Evolutionary conservation across 257 asterid genomes (phyloP), one percentile per base, ranked within the genome.

Genomic region (Solanum pimpinellifolium): DNA sequence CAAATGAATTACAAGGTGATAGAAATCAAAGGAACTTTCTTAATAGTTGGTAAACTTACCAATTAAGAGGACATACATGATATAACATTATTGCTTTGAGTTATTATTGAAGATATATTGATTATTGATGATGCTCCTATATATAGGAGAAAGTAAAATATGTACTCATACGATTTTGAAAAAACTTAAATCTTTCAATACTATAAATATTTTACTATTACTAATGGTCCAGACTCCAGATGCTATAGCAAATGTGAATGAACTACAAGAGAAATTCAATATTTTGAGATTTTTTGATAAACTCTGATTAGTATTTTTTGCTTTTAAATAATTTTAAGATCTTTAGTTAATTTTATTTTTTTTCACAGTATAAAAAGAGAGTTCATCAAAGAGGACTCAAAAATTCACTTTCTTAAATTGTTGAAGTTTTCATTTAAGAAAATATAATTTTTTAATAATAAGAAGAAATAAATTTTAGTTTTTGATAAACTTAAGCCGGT

Each of bases 271-370:
- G n/a, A 56, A 56, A 56, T 56, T 56, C 11, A 56, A 2, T 7
- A 56, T 56, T 1, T 56, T 1, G 65, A 18, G 11, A 56, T 23
- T 16, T 0, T 52, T 11, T 10, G 7, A 56, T 2, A 56, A 18
- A 56, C 0, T 56, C 11, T 0, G 8, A 10, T 56, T 52, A 52
- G 1, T 3, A 0, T 2, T 56, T 56, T 56, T 56, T 7, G n/a
- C 65, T 56, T 56, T 7, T 20, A 18, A 56, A 56, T 2, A 56
- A 56, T 56, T 56, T 18, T 9, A 56, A 56, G 65, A 56, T 18
- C n/a, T 18, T 52, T 52, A 52, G 18, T 52, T 52, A 52, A 52
- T 52, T 52, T 52, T 52, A 52, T 1, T 52, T 52, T 52, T 52
- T 18, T 7, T 56, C 65, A 56, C 4, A 1, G 11, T 56, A 18